Conservation (phyloP, 441 rosid species). For the Adansonia madagascariensis region DNA sequence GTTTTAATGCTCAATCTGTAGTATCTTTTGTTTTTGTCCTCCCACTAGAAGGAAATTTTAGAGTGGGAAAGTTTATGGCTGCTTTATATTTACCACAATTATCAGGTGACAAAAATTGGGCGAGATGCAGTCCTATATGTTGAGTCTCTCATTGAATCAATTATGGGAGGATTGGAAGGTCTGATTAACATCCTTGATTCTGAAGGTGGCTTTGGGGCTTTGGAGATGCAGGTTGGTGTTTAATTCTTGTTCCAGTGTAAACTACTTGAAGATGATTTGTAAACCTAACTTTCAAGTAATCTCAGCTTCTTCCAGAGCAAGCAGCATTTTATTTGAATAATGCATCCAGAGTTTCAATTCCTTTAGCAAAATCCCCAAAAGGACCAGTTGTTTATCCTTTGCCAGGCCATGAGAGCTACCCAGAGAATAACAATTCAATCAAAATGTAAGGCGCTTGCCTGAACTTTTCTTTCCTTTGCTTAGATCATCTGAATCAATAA, state of each 20-base stretch:
- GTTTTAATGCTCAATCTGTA: conserved; percentile 9
- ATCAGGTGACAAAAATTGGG: conserved; percentile 92
- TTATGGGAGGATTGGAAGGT: conserved; percentile 99
- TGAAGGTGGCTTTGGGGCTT: conserved; percentile 99
- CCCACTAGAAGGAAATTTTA: conserved; percentile 6
- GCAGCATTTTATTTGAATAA: conserved; percentile 89
- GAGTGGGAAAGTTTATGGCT: conserved; percentile 4
- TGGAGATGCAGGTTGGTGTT: conserved; percentile 83
- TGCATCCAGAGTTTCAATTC: conserved; percentile 62
- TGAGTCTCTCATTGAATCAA: conserved; percentile 97
- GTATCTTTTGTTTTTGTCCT: background rate
- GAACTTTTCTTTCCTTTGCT: conserved; percentile 23
- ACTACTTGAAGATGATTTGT: conserved; percentile 24
- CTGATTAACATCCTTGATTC: conserved; percentile 98
- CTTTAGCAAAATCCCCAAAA: conserved; percentile 83
- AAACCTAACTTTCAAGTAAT: conserved; percentile 39
- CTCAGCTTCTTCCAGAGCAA: conserved; percentile 99
- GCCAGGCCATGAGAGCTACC: conserved; percentile 98
- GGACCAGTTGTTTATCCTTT: conserved; percentile 69
- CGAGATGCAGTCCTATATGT: conserved; percentile 96
- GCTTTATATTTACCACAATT: conserved; percentile 33
- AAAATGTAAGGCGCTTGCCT: conserved; percentile 66
- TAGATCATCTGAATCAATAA: conserved; percentile 13
- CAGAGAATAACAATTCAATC: conserved; percentile 84
- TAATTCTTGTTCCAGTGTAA: conserved; percentile 29